Evolutionary conservation across 352 stramenopile species (phyloP).

Genomic region (Nothophytophthora sp.): DNA sequence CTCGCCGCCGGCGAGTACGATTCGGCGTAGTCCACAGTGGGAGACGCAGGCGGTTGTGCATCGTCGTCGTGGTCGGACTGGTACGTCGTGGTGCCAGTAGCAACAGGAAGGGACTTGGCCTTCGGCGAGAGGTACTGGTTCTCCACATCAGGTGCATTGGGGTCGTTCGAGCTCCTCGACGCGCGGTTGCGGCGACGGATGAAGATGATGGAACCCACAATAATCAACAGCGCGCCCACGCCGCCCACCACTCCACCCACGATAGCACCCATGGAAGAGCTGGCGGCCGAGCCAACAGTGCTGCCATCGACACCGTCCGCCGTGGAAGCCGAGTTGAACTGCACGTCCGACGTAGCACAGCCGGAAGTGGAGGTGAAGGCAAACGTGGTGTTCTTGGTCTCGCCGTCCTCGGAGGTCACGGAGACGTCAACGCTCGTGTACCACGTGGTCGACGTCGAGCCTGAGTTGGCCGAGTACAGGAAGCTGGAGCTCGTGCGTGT

Average conservation of each 20-base stretch:
- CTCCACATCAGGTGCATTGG: constrained; percentile 42
- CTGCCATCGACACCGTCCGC: constrained; percentile 39
- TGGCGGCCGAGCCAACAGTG: constrained; percentile 7
- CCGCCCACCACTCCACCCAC: constrained; percentile 41
- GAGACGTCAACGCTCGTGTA: constrained; percentile 66
- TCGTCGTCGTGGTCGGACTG: constrained; percentile 29
- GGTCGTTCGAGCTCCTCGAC: constrained; percentile 30
- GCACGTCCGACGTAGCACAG: constrained; percentile 62
- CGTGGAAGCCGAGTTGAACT: constrained; percentile 68
- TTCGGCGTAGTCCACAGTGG: constrained; percentile 55
- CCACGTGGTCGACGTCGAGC: constrained; percentile 45
- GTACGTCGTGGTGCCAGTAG: constrained; percentile 30
- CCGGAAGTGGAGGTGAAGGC: constrained; percentile 52
- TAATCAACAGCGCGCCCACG: constrained; percentile 53
- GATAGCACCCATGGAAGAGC: constrained; percentile 29
- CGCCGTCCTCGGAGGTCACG: constrained; percentile 52
- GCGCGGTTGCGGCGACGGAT: constrained; percentile 57
- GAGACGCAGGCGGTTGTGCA: constrained; percentile 33
- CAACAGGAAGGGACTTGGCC: constrained; percentile 28
- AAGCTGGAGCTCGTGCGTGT: constrained; percentile 56
- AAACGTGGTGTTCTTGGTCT: constrained; percentile 61
- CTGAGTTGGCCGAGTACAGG: constrained; percentile 60
- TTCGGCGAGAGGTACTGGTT: constrained; percentile 64
- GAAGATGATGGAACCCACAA: constrained; percentile 69
- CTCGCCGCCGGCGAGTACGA: constrained; percentile 47